These are phyloP conservation scores for Rhododendron ferrugineum DNA, from an alignment of 148 eudicot species.

Conservation along the genomic window DNA sequence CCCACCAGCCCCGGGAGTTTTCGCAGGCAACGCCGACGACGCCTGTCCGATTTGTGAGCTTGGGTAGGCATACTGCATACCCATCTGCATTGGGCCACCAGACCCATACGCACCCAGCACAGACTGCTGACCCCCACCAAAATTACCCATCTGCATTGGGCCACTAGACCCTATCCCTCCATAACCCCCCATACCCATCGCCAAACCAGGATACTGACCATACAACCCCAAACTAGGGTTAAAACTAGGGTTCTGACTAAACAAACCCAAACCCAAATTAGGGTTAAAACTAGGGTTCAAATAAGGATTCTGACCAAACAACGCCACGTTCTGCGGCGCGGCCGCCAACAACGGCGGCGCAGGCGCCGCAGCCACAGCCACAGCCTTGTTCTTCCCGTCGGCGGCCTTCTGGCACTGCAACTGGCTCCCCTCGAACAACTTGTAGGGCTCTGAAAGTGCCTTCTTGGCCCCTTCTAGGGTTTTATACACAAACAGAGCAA, in stretches of 20 bases:
- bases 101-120: constrained; percentile 12
- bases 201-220: neutral
- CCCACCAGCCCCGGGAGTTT: constrained; percentile 15
- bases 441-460: constrained; percentile 30
- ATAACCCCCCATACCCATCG: constrained; percentile 15
- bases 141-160: neutral
- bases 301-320: constrained; percentile 16
- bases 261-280: constrained; percentile 5
- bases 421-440: constrained; percentile 39
- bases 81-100: constrained; percentile 8
- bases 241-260: neutral
- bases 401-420: constrained; percentile 34
- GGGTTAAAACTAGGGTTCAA: constrained; percentile 15
- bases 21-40: neutral
- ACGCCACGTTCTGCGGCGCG: constrained; percentile 20
- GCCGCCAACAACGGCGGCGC: constrained; percentile 15
- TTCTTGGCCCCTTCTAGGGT: constrained; percentile 34
- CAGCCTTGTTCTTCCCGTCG: constrained; percentile 26
- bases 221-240: neutral
- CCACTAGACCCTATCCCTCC: neutral
- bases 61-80: constrained; percentile 18
- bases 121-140: constrained; percentile 12
- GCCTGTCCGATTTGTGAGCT: constrained; percentile 6
- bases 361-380: constrained; percentile 12
- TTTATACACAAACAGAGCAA: constrained; percentile 40